Conservation (phyloP, 352 stramenopile genomes). For the Plasmopara viticola region DNA sequence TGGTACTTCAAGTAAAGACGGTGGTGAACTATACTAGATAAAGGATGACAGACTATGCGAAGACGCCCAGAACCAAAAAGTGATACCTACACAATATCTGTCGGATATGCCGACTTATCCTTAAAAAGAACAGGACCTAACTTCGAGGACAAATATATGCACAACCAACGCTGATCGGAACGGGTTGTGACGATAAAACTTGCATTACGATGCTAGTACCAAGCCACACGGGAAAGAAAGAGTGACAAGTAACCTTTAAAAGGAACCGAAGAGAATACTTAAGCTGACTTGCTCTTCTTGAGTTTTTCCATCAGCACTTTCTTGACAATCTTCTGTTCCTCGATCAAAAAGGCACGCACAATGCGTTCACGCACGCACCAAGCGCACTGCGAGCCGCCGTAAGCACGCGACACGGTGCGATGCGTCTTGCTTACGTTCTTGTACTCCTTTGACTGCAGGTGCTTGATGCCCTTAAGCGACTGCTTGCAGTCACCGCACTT, state of each 20-base stretch:
- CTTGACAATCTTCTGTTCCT: constrained; percentile 99
- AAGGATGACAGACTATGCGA: too few species aligned
- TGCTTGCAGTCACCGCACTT: constrained; percentile 97
- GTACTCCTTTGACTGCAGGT: constrained; percentile 63
- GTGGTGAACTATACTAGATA: too few species aligned
- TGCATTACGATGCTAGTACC: constrained; percentile 34
- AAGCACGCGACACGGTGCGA: constrained; percentile 94
- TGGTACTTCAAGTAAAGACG: not conserved
- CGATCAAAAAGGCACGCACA: constrained; percentile 97
- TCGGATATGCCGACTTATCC: not conserved
- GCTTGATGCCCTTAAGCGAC: constrained; percentile 87
- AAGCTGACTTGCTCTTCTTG: constrained; percentile 75
- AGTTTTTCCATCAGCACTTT: constrained; percentile 96
- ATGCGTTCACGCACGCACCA: constrained; percentile 94
- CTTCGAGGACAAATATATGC: not conserved
- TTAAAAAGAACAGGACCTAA: not conserved
- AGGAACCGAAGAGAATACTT: constrained; percentile 17
- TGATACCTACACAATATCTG: not conserved
- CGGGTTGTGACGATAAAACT: constrained; percentile 23
- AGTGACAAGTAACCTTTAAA: constrained; percentile 10
- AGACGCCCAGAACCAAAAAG: too few species aligned
- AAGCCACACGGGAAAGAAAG: constrained; percentile 29
- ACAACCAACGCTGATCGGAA: constrained; percentile 6
- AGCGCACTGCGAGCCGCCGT: constrained; percentile 93
- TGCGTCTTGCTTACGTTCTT: constrained; percentile 85